Evolutionary conservation across 257 asterid species (phyloP).

Genomic region (Nicotiana paniculata): DNA sequence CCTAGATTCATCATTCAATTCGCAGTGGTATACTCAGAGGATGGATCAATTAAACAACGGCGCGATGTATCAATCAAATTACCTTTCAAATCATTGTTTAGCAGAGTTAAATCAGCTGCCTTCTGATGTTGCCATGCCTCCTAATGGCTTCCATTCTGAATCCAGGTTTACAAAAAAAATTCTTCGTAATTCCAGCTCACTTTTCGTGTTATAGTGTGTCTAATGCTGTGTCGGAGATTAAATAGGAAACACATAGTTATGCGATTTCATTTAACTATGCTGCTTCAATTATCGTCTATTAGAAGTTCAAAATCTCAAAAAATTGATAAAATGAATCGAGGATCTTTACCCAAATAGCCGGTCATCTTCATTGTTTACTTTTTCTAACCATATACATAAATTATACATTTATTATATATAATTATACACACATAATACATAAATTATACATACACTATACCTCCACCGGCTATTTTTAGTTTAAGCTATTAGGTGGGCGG

Average conservation of each 20-base stretch:
- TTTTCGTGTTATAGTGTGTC: neutral
- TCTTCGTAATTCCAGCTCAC: neutral
- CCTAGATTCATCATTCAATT: neutral
- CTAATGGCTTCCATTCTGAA: constrained; percentile 38
- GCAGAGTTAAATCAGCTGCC: constrained; percentile 35
- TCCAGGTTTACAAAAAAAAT: constrained; percentile 28
- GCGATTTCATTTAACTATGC: neutral
- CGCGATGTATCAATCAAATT: constrained; percentile 40
- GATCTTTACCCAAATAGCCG: too few species aligned
- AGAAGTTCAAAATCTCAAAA: neutral
- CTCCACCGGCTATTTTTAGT: too few species aligned
- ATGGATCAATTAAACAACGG: constrained; percentile 60
- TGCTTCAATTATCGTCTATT: neutral
- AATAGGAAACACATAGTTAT: neutral
- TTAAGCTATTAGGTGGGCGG: too few species aligned
- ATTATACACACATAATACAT: too few species aligned
- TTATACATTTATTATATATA: too few species aligned
- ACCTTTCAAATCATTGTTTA: constrained; percentile 35
- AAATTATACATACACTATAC: too few species aligned
- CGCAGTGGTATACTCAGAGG: neutral
- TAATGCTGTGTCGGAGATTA: neutral
- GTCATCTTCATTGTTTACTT: too few species aligned
- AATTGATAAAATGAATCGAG: neutral
- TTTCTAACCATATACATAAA: too few species aligned
- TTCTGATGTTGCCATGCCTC: constrained; percentile 29